Conservation (phyloP, 441 rosid species). For the Syzygium syzygioides region DNA sequence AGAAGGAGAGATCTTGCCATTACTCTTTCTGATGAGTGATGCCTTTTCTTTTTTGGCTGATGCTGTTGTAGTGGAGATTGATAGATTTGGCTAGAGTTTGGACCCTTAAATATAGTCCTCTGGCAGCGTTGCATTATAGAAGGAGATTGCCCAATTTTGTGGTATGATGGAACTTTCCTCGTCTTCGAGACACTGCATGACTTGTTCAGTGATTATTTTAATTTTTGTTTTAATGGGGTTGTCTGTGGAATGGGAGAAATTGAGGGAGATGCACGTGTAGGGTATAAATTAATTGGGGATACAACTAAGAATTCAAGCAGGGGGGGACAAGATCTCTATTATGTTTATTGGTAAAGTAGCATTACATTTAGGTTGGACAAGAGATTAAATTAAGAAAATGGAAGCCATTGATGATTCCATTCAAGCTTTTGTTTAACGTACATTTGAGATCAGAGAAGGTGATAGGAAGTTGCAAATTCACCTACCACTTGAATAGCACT, state of each 20-base stretch:
- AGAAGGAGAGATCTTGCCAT: conserved; percentile 29
- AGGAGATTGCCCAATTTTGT: conserved; percentile 11
- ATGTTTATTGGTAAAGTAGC: conserved; percentile 16
- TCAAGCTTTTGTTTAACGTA: neutral
- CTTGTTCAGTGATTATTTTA: conserved; percentile 3
- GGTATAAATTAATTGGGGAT: conserved; percentile 16
- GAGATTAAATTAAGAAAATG: neutral
- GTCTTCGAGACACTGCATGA: conserved; percentile 7
- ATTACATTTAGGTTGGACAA: neutral
- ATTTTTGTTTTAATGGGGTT: conserved; percentile 8
- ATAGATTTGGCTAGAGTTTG: neutral
- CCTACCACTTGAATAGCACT: neutral
- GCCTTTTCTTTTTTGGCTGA: neutral
- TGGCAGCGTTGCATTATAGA: neutral
- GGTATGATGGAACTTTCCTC: conserved; percentile 40
- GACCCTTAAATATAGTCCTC: neutral
- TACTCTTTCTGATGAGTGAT: neutral
- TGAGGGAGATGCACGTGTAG: conserved; percentile 20
- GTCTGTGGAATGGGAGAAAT: conserved; percentile 29
- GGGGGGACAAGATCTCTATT: conserved; percentile 33
- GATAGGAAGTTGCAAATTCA: neutral
- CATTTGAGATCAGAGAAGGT: neutral
- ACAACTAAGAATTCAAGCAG: conserved; percentile 19
- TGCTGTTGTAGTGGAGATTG: neutral
- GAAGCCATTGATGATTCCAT: neutral